Conservation (phyloP, 108 stramenopile species). For the Hondaea fermentalgiana region DNA sequence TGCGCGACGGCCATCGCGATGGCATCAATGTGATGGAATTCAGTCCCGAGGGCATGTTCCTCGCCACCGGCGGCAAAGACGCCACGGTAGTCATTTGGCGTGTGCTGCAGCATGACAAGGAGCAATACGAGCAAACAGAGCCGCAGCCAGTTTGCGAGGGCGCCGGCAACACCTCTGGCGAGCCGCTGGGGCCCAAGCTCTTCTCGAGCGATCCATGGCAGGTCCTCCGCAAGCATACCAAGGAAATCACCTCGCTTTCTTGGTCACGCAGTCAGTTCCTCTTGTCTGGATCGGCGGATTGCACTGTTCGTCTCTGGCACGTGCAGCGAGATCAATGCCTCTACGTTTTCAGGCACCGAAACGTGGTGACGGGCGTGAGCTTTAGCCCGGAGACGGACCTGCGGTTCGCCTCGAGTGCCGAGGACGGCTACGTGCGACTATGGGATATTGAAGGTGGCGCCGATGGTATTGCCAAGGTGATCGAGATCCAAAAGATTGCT, state of each 20-base stretch:
- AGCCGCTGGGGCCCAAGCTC: background rate
- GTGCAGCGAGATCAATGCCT: background rate
- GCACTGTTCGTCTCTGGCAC: background rate
- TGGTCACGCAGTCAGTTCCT: conserved; percentile 3
- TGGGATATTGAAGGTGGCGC: background rate
- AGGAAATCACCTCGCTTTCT: background rate
- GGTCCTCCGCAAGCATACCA: background rate
- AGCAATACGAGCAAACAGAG: background rate
- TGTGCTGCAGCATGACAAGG: background rate
- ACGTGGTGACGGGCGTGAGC: background rate
- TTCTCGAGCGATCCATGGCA: background rate
- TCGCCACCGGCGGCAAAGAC: background rate
- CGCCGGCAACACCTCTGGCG: background rate
- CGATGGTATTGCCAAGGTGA: background rate
- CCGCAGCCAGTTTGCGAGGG: background rate
- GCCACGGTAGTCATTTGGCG: background rate
- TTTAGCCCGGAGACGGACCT: background rate
- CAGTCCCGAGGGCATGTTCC: background rate
- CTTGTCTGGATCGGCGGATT: background rate
- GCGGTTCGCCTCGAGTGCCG: background rate
- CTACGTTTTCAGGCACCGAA: background rate
- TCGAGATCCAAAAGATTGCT: background rate
- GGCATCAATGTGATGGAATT: background rate
- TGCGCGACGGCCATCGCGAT: background rate
- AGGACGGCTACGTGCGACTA: background rate